phyloP scores from a whole-genome alignment of 2,329 filamentous ascomycete genomes.

The Reticulascus tulasneorum region DNA sequence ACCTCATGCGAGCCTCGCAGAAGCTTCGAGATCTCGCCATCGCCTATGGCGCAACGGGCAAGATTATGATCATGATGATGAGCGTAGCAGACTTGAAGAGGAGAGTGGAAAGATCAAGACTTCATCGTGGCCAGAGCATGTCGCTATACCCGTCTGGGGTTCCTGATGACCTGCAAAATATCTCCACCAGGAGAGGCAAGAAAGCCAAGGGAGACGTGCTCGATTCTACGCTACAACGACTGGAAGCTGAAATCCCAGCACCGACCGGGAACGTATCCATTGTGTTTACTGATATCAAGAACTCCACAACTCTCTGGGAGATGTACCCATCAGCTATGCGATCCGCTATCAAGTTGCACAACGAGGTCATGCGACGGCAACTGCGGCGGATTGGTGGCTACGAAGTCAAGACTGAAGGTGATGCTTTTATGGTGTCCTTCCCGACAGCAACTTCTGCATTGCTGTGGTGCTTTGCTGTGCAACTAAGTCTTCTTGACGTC shows the following conservation, averaged over 20 bases:
- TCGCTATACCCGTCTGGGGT: slow-evolving; percentile 76
- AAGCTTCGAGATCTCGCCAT: slow-evolving; percentile 93
- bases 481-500: slow-evolving; percentile 81
- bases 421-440: slow-evolving; percentile 99
- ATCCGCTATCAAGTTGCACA: slow-evolving; percentile 94
- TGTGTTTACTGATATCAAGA: slow-evolving; percentile 99
- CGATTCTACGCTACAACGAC: slow-evolving; percentile 80
- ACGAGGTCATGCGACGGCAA: slow-evolving; percentile 92
- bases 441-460: slow-evolving; percentile 91
- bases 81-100: slow-evolving; percentile 88
- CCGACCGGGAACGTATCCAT: slow-evolving; percentile 88
- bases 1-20: slow-evolving; percentile 92
- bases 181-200: slow-evolving; percentile 62
- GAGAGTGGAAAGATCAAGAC: slow-evolving; percentile 67
- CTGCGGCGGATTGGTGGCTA: slow-evolving; percentile 92
- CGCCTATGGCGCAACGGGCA: slow-evolving; percentile 87
- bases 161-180: slow-evolving; percentile 64
- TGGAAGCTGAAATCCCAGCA: slow-evolving; percentile 87
- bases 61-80: slow-evolving; percentile 99
- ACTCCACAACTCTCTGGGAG: slow-evolving; percentile 94
- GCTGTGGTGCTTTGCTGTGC: slow-evolving; percentile 94
- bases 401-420: slow-evolving; percentile 98
- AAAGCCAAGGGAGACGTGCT: slow-evolving; percentile 61
- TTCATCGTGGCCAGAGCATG: slow-evolving; percentile 76
- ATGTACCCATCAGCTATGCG: slow-evolving; percentile 93